Evolutionary conservation across 108 stramenopile genomes (phyloP).

Genomic region (Skeletonema tropicum): DNA sequence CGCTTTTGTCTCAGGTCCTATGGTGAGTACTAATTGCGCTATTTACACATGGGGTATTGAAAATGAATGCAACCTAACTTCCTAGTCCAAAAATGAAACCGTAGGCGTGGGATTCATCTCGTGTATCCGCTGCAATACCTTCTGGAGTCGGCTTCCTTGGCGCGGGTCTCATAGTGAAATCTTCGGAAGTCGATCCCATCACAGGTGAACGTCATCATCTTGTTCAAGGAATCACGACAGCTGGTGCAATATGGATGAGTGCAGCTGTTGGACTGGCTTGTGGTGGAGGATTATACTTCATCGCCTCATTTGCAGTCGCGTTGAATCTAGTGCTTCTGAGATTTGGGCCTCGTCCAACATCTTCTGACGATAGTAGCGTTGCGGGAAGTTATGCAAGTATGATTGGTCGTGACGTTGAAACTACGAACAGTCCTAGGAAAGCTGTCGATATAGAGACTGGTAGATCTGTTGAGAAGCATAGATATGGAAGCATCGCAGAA

Average conservation of each 20-base stretch:
- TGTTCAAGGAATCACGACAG: conserved; percentile 85
- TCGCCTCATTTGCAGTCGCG: conserved; percentile 69
- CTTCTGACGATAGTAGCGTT: neutral
- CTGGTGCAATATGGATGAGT: conserved; percentile 70
- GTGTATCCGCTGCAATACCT: conserved; percentile 70
- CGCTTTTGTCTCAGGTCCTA: conserved; percentile 85
- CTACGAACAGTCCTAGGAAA: neutral
- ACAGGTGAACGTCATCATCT: conserved; percentile 56
- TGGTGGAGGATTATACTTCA: conserved; percentile 87
- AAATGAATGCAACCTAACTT: neutral
- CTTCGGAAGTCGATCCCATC: conserved; percentile 50
- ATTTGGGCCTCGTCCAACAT: conserved; percentile 68
- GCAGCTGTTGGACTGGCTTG: conserved; percentile 80
- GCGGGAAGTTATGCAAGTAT: conserved; percentile 1
- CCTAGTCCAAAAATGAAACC: neutral
- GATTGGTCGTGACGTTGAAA: neutral
- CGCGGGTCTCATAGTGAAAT: conserved; percentile 82
- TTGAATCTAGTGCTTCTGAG: conserved; percentile 82
- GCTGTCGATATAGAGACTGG: neutral
- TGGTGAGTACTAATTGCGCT: conserved; percentile 32
- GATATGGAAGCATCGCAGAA: neutral
- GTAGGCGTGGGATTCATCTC: conserved; percentile 33
- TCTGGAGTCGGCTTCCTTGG: conserved; percentile 91
- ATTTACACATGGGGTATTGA: neutral
- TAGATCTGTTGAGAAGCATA: neutral